Evolutionary conservation across 1,139 yeast genomes (phyloP).

Genomic region (Kurtzmaniella quercitrusa): DNA sequence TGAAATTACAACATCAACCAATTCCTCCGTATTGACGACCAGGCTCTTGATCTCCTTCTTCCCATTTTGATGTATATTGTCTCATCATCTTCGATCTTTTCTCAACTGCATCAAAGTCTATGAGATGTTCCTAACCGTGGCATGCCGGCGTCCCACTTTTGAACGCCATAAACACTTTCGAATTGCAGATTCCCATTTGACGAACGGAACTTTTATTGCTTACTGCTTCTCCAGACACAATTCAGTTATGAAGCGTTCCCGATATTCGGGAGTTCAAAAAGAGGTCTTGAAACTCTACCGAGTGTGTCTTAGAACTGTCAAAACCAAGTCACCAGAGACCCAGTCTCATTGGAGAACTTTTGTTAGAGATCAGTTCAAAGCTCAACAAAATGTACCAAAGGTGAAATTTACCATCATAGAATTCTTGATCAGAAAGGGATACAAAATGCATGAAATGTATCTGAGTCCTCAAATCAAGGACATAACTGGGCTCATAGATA

Average conservation of each 20-base stretch:
- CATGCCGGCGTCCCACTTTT: background rate
- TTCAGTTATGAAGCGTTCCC: slow-evolving; percentile 15
- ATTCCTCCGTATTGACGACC: too few relatives aligned
- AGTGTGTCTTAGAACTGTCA: slow-evolving; percentile 49
- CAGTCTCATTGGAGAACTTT: slow-evolving; percentile 43
- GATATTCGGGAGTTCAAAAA: slow-evolving; percentile 57
- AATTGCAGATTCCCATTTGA: background rate
- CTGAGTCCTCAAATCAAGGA: slow-evolving; percentile 64
- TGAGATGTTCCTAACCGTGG: too few relatives aligned
- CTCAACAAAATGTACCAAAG: slow-evolving; percentile 55
- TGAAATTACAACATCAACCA: too few relatives aligned
- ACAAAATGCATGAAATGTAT: slow-evolving; percentile 68
- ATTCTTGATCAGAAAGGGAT: slow-evolving; percentile 75
- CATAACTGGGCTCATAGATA: slow-evolving; percentile 30
- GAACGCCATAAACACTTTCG: background rate
- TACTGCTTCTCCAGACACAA: background rate
- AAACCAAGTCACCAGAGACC: slow-evolving; percentile 50
- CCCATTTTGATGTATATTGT: too few relatives aligned
- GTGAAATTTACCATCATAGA: slow-evolving; percentile 87
- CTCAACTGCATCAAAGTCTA: too few relatives aligned
- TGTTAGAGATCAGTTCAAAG: slow-evolving; percentile 59
- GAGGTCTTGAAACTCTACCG: slow-evolving; percentile 65
- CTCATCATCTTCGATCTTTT: too few relatives aligned
- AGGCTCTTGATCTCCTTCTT: too few relatives aligned
- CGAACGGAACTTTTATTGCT: background rate